These are phyloP conservation scores for Huntiella moniliformis DNA, from an alignment of 2,329 filamentous ascomycete genomes.

Conservation along the genomic window DNA sequence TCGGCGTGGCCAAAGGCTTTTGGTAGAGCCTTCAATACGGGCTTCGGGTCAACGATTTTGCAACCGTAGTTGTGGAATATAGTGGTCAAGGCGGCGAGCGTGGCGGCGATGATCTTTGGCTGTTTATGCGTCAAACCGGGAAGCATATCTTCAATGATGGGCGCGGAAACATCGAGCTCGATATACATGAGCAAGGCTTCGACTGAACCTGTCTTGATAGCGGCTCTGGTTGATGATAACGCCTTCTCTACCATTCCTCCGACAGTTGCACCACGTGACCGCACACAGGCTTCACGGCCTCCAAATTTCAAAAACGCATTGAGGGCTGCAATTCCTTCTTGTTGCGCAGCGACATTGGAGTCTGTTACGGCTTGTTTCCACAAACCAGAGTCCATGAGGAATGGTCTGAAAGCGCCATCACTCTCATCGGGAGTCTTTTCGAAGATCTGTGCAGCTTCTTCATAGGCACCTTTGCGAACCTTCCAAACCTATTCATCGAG, in stretches of 20 bases:
- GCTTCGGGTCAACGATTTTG: constrained; percentile 84
- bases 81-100: constrained; percentile 55
- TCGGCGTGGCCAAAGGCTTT: constrained; percentile 92
- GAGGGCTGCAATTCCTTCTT: constrained; percentile 73
- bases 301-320: constrained; percentile 88
- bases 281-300: constrained; percentile 56
- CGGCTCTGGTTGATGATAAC: constrained; percentile 67
- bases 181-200: constrained; percentile 79
- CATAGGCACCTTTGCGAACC: constrained; percentile 84
- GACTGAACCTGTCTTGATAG: constrained; percentile 68
- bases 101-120: constrained; percentile 62
- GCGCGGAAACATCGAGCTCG: constrained; percentile 70
- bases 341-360: constrained; percentile 90
- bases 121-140: constrained; percentile 72
- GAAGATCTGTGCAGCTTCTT: constrained; percentile 78
- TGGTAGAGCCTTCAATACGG: constrained; percentile 68
- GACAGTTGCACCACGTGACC: constrained; percentile 60
- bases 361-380: constrained; percentile 90
- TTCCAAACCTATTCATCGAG: constrained; percentile 59
- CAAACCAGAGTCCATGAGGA: constrained; percentile 62
- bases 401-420: constrained; percentile 72
- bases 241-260: constrained; percentile 78
- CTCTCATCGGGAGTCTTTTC: constrained; percentile 67
- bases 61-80: constrained; percentile 91
- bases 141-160: constrained; percentile 77